Evolutionary conservation across 345 rosid species (phyloP).

Genomic region (Acer saccharum): DNA sequence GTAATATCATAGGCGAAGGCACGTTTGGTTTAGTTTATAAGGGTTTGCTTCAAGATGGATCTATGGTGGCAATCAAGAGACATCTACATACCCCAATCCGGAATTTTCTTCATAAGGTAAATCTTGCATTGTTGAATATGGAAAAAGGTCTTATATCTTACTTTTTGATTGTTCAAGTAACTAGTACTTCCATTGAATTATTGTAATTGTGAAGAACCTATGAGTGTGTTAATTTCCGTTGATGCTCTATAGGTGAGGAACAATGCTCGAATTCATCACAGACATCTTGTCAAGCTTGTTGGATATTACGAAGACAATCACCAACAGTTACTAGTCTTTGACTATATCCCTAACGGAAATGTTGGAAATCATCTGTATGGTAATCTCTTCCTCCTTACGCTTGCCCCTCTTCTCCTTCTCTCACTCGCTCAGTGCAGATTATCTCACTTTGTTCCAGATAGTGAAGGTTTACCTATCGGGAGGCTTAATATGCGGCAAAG

Average conservation of each 20-base stretch:
- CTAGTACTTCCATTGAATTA: background rate
- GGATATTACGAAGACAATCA: slow-evolving; percentile 40
- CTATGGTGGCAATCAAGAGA: slow-evolving; percentile 51
- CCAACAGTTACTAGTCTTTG: slow-evolving; percentile 43
- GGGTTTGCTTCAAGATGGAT: slow-evolving; percentile 52
- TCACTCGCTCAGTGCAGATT: background rate
- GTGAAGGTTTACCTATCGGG: slow-evolving; percentile 44
- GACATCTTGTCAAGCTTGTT: slow-evolving; percentile 43
- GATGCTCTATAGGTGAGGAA: slow-evolving; percentile 39
- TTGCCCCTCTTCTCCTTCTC: too few species aligned
- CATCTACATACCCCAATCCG: slow-evolving; percentile 24
- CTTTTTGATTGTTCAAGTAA: background rate
- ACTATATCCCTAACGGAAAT: slow-evolving; percentile 42
- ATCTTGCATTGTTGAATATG: background rate
- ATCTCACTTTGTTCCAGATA: slow-evolving; percentile 27
- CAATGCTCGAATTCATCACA: slow-evolving; percentile 33
- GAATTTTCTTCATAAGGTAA: slow-evolving; percentile 35
- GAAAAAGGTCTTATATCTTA: background rate
- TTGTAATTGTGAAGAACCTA: background rate
- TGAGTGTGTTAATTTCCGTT: background rate
- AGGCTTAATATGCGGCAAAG: slow-evolving; percentile 42
- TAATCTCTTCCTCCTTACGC: slow-evolving; percentile 13
- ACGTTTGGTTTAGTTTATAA: slow-evolving; percentile 42
- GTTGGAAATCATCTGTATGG: slow-evolving; percentile 44
- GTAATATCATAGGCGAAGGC: slow-evolving; percentile 50